Evolutionary conservation across 768 basidiomycete species (phyloP).

Genomic region (Suillus luteus): DNA sequence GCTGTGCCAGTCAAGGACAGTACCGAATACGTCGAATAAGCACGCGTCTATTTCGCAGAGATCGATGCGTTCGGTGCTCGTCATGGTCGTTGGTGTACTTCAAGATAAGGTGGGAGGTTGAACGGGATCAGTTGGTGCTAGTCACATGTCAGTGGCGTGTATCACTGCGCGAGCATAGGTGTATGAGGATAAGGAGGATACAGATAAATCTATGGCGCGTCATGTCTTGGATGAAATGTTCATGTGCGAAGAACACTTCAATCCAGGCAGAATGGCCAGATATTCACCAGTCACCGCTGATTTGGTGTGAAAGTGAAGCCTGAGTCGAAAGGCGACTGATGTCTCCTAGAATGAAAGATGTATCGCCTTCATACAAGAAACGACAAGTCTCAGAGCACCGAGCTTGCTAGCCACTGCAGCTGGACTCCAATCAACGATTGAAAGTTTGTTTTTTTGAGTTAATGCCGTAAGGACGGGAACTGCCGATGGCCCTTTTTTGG

Average conservation of each 20-base stretch:
- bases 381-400: neutral
- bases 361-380: neutral
- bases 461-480: neutral
- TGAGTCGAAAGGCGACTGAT: neutral
- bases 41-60: slow-evolving; percentile 40
- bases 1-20: slow-evolving; percentile 46
- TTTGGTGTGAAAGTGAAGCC: neutral
- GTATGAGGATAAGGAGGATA: neutral
- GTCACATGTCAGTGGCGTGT: neutral
- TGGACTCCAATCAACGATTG: neutral
- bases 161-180: neutral
- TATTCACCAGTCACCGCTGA: neutral
- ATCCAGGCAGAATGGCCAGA: neutral
- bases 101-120: neutral
- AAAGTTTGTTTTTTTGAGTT: neutral
- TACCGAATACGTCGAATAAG: slow-evolving; percentile 54
- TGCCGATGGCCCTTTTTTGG: slow-evolving; percentile 4
- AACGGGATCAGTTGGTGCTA: neutral
- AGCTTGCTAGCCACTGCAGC: too few relatives aligned
- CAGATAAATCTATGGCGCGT: neutral
- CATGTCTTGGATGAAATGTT: neutral
- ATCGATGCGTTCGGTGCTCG: neutral
- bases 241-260: too few relatives aligned
- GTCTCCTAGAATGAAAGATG: neutral
- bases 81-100: neutral